Evolutionary conservation across 768 basidiomycete species (phyloP).

Genomic region (Tulasnella sp.): DNA sequence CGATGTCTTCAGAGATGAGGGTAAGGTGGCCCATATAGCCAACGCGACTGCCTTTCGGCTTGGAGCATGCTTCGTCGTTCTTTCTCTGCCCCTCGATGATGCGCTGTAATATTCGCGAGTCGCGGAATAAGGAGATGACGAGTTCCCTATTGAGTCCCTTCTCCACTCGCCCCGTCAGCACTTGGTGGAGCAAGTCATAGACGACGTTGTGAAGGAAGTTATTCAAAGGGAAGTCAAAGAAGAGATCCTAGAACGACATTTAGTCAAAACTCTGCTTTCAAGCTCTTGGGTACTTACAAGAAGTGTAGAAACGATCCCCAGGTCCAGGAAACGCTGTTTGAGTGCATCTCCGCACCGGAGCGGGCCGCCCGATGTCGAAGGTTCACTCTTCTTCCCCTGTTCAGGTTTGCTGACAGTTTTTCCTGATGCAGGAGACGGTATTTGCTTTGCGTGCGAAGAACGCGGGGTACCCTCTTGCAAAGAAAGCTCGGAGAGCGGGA

Average conservation of each 20-base stretch:
- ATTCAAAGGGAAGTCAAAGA: constrained; percentile 95
- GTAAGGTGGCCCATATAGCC: constrained; percentile 98
- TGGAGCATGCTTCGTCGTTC: constrained; percentile 65
- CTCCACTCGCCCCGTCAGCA: constrained; percentile 81
- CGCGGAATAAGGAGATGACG: constrained; percentile 75
- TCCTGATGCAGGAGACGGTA: constrained; percentile 8
- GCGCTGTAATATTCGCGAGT: constrained; percentile 71
- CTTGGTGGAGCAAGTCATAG: constrained; percentile 92
- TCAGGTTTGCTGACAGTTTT: constrained; percentile 2
- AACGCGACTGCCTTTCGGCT: constrained; percentile 69
- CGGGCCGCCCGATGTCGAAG: background rate
- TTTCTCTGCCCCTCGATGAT: constrained; percentile 78
- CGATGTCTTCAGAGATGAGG: constrained; percentile 90
- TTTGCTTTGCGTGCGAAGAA: background rate
- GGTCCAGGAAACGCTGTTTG: constrained; percentile 69
- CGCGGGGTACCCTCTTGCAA: background rate
- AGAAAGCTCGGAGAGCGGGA: background rate
- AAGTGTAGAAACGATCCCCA: constrained; percentile 63
- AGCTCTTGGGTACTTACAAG: constrained; percentile 47
- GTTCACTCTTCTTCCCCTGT: background rate
- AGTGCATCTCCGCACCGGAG: constrained; percentile 55
- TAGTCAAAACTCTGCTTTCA: background rate
- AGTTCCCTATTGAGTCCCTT: constrained; percentile 65
- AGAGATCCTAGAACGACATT: constrained; percentile 58
- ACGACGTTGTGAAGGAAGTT: constrained; percentile 96